These are phyloP conservation scores for Moricandia arvensis DNA, from an alignment of 345 rosid species.

Conservation along the genomic window DNA sequence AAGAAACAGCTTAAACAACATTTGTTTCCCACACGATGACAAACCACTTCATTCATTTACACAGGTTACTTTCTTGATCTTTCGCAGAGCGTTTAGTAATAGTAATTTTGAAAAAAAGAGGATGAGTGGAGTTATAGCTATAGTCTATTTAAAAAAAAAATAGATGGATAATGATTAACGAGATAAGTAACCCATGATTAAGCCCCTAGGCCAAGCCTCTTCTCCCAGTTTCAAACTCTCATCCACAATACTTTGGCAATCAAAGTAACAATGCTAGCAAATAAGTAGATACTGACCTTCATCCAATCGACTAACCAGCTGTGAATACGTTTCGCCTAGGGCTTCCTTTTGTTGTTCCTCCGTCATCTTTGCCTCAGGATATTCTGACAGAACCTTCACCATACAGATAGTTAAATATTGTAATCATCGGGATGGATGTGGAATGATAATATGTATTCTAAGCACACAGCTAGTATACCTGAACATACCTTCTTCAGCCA, in stretches of 20 bases:
- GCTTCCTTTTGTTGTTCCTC: slow-evolving; percentile 60
- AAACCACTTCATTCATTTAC: slow-evolving; percentile 1
- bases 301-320: slow-evolving; percentile 62
- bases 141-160: not conserved
- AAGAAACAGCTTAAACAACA: not conserved
- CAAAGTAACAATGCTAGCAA: slow-evolving; percentile 8
- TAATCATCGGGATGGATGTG: not conserved
- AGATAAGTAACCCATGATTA: too few species aligned
- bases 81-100: not conserved
- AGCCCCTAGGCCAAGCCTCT: not conserved
- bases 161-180: not conserved
- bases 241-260: not conserved
- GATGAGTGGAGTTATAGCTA: not conserved
- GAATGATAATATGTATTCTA: slow-evolving; percentile 6
- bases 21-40: slow-evolving; percentile 1
- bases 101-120: not conserved
- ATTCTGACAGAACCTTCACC: slow-evolving; percentile 70
- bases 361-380: slow-evolving; percentile 74
- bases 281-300: slow-evolving; percentile 54
- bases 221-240: slow-evolving; percentile 15
- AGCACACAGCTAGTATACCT: slow-evolving; percentile 52
- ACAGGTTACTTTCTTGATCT: not conserved
- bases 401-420: slow-evolving; percentile 21
- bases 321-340: slow-evolving; percentile 63
- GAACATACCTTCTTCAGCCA: slow-evolving; percentile 97